Base-by-base conservation (phyloP, 192 early-diverging fungal species). In the Spizellomyces sp. region DNA sequence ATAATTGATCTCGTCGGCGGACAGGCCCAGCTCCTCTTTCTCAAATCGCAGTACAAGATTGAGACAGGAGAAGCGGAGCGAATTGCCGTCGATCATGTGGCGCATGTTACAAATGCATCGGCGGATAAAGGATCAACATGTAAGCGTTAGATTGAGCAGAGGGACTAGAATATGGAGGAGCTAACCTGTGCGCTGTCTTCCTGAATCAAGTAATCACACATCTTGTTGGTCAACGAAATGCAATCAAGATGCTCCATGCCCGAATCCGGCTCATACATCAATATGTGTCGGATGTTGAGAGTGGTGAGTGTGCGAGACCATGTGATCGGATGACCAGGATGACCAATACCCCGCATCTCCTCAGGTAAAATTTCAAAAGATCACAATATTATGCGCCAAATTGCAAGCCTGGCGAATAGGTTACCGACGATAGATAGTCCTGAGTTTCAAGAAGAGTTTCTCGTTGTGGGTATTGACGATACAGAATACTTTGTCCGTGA, bases 21-120 rank as follows among this genome's bases (percentile, higher is more conserved):
- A 12, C 67, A 80, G 17, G 79, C 86, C 6, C 80, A 86, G 52
- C 80, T 88, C 36, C 72, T 89, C 46, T 92, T 95, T 68, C 80
- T 88, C 9, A 77, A 86, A 67, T 67, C 83, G 14, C 62, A 81
- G 36, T 95, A 93, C 77, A 89, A 87, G 69, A 86, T 95, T 22
- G 92, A 93, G 66, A 93, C 94, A 6, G 88, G 88, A 27, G 94
- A 95, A 65, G 92, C 92, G 43, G 94, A 95, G 71, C 83, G 93
- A 47, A 92, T 95, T 71, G 92, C 94, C 8, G 88, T 95, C 9
- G 91, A 95, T 72, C 93, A 94, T 74, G 89, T 94, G 45, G 91
- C 92, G 17, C 87, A 90, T 57, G 84, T 82, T 6, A 70, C 81
- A 15, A 81, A 75, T 75, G 83, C 83, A 10, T 83, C 81, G n/a